Evolutionary conservation across 805 yeast genomes (phyloP), one percentile per base, ranked within the genome.

Genomic region (Hanseniaspora hatyaiensis): DNA sequence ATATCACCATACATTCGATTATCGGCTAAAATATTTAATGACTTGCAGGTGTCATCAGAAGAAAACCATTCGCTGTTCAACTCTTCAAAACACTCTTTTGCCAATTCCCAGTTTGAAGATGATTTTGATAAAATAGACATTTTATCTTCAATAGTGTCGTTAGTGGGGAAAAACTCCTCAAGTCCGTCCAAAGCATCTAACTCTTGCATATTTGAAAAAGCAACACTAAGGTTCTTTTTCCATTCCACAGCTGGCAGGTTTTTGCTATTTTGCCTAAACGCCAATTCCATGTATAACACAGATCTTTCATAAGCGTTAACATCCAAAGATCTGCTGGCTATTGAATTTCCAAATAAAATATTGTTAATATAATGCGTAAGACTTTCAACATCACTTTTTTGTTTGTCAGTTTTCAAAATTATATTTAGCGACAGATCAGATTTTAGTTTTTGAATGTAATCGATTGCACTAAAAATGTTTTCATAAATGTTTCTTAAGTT

Each of bases 171-270:
- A 51, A 72, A 72, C 51, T 83, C 78, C 49, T 88, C 65, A 4
- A 85, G 77, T 19, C 98, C 99, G 58, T 83, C 88, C 28, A 92
- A 68, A 0, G 95, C 79, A 65, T 92, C 99, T 31, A 80, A 72
- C 57, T 94, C 98, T 55, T 86, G 89, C 41, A 92, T 76, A 50
- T 77, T 81, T 6, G 95, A 80, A 60, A 92, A 92, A 67, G 88
- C 82, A 23, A 73, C 71, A 55, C 85, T 86, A n/a, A 92, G 62
- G 4, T 55, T 54, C 13, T 78, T 70, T 1, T 66, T 59, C 19
- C 69, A 44, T 11, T 34, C 37, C 2, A 8, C 15, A 12, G 24
- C 16, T 1, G 59, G 55, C 54, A 64, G 42, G 15, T 60, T 58
- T 31, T 20, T 13, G 9, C 26, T 22, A 29, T 44, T 38, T 36